Percentiles rank a stretch among this genome's conserved stretches.
Conservation (phyloP, 495 filamentous ascomycete genomes). For the Tuber aestivum region DNA sequence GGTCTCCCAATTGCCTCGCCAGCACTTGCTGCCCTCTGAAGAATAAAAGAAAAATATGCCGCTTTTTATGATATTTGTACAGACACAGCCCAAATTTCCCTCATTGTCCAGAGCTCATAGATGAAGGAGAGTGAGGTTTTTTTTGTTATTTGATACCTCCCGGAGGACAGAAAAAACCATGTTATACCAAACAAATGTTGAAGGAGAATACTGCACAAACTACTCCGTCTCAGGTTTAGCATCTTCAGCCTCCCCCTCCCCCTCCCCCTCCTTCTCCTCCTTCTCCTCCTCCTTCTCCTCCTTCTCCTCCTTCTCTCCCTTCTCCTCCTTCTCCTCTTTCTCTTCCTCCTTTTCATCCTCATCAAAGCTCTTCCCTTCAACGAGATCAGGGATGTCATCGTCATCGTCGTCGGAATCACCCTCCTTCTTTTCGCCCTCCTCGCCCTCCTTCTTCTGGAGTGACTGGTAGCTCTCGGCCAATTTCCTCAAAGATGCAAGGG, state of each 20-base stretch:
- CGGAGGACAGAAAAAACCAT: not conserved
- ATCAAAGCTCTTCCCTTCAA: conserved; percentile 95
- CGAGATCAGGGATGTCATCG: conserved; percentile 86
- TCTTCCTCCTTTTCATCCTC: conserved; percentile 44
- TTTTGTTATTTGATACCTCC: not conserved
- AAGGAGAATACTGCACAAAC: not conserved
- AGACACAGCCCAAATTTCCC: not conserved
- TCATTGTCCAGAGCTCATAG: not conserved
- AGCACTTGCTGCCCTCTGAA: not conserved
- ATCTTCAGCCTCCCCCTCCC: conserved; percentile 17
- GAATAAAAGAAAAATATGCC: not conserved
- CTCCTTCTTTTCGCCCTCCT: conserved; percentile 62
- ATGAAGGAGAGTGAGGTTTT: not conserved
- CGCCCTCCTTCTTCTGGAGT: conserved; percentile 90
- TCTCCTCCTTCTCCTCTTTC: conserved; percentile 3
- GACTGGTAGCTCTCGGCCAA: conserved; percentile 98
- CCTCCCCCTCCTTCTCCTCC: conserved; percentile 18
- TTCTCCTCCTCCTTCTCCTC: conserved; percentile 11
- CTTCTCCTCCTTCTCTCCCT: conserved; percentile 19
- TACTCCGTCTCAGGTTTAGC: not conserved
- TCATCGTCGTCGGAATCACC: conserved; percentile 57
- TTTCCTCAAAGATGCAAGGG: conserved; percentile 94
- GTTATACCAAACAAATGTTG: not conserved
- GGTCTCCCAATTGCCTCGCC: not conserved
- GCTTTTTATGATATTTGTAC: conserved; percentile 4